Base-by-base conservation (phyloP, 768 basidiomycete species). In the Tylopilus cervinicoccineus region DNA sequence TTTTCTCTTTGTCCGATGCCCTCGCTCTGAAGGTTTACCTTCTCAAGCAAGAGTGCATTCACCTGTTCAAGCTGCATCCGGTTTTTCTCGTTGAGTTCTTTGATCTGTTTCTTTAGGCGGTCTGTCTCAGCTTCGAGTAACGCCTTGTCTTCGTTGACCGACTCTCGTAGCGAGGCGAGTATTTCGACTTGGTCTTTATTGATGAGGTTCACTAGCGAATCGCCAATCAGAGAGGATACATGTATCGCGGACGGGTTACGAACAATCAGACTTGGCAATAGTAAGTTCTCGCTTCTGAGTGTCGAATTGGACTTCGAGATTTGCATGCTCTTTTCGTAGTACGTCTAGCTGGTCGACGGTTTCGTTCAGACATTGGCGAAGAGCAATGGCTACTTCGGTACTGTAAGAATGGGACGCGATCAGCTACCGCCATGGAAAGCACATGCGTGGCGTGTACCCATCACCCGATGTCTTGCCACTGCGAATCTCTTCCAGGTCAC, bases 181-280 rank as follows among this genome's bases (percentile, higher is more conserved):
- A 94, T 92, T 44, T 94, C 93, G 19, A 93, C 72, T 64, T 97
- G 92, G 62, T 96, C 93, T 64, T 90, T 92, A 72, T 93, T 88
- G 38, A 97, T 86, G 37, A 98, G 77, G 38, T 81, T 88, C 60
- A 97, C 93, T 95, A 59, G 12, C 28, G 31, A 38, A 56, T 32
- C 23, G 17, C 24, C 38, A 24, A 38, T 52, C 10, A 50, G 57
- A 40, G 7, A 53, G 33, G 5, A 6, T 48, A 31, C 29, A 22
- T n/a, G 10, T 5, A 16, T 39, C 24, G 5, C 13, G 12, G 34
- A 32, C 1, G 44, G 44, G 20, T 13, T 14, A 72, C 85, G 58
- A 57, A 95, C 93, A 64, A 63, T 95, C 88, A 10, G 92, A 91
- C 63, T 87, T 90, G 38, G 88, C 88, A 52, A 93, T 77, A 0